Conservation (phyloP, 805 yeast species). For the Groenewaldozyma salmanticensis region DNA sequence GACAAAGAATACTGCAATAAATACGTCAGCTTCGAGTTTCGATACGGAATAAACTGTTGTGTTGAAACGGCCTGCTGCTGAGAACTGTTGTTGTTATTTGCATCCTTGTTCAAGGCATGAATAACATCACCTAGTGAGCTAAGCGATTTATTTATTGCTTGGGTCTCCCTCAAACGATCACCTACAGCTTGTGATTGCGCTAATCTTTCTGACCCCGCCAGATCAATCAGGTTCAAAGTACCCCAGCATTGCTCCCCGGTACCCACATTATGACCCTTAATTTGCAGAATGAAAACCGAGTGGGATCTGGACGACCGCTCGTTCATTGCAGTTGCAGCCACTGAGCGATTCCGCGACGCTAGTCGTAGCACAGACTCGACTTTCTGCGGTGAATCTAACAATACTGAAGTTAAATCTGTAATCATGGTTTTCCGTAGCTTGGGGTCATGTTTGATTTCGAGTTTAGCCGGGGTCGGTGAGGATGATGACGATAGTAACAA, state of each 20-base stretch:
- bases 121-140: conserved; percentile 90
- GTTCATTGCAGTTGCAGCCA: conserved; percentile 75
- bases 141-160: conserved; percentile 77
- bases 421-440: conserved; percentile 44
- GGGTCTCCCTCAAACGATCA: conserved; percentile 75
- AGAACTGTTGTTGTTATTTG: conserved; percentile 27
- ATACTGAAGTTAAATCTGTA: conserved; percentile 45
- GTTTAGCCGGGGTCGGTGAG: conserved; percentile 26
- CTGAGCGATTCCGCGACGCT: conserved; percentile 57
- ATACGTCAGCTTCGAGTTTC: conserved; percentile 72
- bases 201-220: conserved; percentile 91
- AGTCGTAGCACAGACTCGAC: conserved; percentile 41
- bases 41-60: conserved; percentile 48
- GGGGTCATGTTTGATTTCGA: conserved; percentile 67
- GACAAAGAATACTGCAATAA: conserved; percentile 73
- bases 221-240: conserved; percentile 68
- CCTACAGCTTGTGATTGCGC: conserved; percentile 69
- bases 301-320: conserved; percentile 88
- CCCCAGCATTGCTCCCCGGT: conserved; percentile 48
- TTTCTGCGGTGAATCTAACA: conserved; percentile 37
- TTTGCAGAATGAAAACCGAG: conserved; percentile 58
- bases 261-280: conserved; percentile 43
- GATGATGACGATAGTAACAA: conserved; percentile 31
- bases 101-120: conserved; percentile 49
- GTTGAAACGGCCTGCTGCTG: conserved; percentile 17